phyloP scores from a whole-genome alignment of 2,329 filamentous ascomycete genomes.

The Akanthomyces uredinophilus region DNA sequence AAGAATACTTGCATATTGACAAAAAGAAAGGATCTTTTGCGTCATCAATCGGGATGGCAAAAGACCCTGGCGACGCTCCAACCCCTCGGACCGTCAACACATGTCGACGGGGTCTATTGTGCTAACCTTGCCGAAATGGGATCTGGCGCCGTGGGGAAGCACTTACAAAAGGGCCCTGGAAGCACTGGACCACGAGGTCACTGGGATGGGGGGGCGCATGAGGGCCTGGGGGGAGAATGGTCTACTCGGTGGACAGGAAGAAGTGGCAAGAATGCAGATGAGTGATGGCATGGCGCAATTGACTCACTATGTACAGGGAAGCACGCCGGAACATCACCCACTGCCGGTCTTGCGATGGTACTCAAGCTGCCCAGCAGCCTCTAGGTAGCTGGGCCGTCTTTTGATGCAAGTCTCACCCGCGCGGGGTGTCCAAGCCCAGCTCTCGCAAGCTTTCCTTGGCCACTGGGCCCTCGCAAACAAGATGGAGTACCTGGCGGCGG shows the following conservation, averaged over 20 bases:
- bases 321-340: background rate
- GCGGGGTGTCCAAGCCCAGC: background rate
- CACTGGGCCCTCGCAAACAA: background rate
- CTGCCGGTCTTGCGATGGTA: background rate
- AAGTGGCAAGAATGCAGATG: background rate
- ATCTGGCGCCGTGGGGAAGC: background rate
- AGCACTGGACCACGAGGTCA: background rate
- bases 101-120: background rate
- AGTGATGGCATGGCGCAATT: background rate
- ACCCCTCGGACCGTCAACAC: too few species aligned
- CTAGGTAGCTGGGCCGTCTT: background rate
- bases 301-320: background rate
- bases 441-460: background rate
- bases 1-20: background rate
- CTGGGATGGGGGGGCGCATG: background rate
- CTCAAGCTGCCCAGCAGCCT: background rate
- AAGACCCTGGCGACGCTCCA: background rate
- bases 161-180: background rate
- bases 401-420: background rate
- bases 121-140: background rate
- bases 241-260: background rate
- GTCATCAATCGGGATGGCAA: background rate
- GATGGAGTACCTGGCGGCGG: too few species aligned
- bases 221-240: too few species aligned
- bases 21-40: background rate